Percentiles rank a stretch among this genome's conserved stretches.
Conservation (phyloP, 768 basidiomycete genomes). For the Podaxis carcinomalis region DNA sequence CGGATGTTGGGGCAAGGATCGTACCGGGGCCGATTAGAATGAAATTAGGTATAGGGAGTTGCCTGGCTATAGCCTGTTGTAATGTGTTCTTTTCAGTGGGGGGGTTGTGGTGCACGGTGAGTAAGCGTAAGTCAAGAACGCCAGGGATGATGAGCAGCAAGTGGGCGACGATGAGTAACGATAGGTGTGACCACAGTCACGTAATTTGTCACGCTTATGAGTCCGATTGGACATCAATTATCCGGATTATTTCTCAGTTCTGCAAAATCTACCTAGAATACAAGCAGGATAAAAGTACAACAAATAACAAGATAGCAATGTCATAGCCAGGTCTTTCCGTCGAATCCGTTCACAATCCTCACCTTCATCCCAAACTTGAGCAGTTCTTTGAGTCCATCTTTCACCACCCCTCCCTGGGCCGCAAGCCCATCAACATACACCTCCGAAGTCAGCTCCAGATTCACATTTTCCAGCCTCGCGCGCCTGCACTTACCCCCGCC, state of each 20-base stretch:
- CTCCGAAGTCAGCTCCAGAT: constrained; percentile 6
- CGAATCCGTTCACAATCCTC: constrained; percentile 1
- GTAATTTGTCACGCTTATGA: not conserved
- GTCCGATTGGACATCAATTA: no score
- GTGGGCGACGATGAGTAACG: not conserved
- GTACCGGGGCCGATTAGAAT: not conserved
- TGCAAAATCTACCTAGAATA: not conserved
- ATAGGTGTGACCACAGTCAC: not conserved
- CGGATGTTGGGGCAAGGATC: not conserved
- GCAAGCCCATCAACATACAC: constrained; percentile 5
- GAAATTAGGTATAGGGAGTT: not conserved
- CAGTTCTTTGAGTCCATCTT: not conserved
- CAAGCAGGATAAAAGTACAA: not conserved
- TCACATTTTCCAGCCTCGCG: constrained; percentile 2
- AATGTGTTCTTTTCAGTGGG: not conserved
- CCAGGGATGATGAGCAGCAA: not conserved
- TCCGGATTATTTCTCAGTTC: no score
- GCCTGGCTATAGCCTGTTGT: no score
- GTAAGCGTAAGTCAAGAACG: not conserved
- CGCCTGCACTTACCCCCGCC: not conserved
- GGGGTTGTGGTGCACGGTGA: not conserved
- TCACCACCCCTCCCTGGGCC: not conserved
- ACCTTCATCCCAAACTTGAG: not conserved
- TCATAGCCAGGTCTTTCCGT: constrained; percentile 1
- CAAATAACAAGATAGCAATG: not conserved